phyloP scores from a whole-genome alignment of 805 yeast genomes.

The Candida nonsorbophila region DNA sequence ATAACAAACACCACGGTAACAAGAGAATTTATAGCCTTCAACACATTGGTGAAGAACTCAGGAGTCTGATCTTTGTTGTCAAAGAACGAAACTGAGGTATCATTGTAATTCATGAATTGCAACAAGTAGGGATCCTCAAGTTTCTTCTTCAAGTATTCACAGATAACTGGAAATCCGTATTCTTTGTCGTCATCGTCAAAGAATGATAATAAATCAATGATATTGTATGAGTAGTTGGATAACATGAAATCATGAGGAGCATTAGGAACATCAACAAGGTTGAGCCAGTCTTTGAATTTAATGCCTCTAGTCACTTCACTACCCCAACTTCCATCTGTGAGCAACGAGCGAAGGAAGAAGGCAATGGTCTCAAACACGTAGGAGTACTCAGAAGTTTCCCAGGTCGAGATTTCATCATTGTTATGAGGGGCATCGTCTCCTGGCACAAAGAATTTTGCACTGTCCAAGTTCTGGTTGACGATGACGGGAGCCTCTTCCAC shows the following conservation, averaged over 20 bases:
- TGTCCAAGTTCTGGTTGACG: constrained; percentile 9
- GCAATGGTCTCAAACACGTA: constrained; percentile 47
- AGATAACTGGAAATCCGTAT: constrained; percentile 37
- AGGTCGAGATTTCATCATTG: constrained; percentile 34
- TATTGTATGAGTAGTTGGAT: constrained; percentile 49
- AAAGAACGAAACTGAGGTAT: constrained; percentile 31
- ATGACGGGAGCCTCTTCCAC: constrained; percentile 42
- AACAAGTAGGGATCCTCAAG: constrained; percentile 23
- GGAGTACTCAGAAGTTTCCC: constrained; percentile 49
- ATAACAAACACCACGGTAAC: constrained; percentile 46
- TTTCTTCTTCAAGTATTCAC: constrained; percentile 24
- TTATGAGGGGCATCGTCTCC: constrained; percentile 31
- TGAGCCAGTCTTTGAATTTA: constrained; percentile 40
- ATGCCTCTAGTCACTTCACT: constrained; percentile 32
- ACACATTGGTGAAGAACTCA: constrained; percentile 22
- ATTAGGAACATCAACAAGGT: constrained; percentile 43
- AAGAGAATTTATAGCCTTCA: constrained; percentile 31
- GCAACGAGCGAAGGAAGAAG: constrained; percentile 45
- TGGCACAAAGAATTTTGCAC: constrained; percentile 16
- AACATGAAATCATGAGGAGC: constrained; percentile 59
- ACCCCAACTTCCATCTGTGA: constrained; percentile 48
- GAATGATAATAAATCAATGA: constrained; percentile 49
- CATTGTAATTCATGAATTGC: constrained; percentile 23
- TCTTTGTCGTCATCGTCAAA: constrained; percentile 52
- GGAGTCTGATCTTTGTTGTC: constrained; percentile 20